Evolutionary conservation across 441 rosid species (phyloP), one percentile per base, ranked within the genome.

Genomic region (Populus hybrid): DNA sequence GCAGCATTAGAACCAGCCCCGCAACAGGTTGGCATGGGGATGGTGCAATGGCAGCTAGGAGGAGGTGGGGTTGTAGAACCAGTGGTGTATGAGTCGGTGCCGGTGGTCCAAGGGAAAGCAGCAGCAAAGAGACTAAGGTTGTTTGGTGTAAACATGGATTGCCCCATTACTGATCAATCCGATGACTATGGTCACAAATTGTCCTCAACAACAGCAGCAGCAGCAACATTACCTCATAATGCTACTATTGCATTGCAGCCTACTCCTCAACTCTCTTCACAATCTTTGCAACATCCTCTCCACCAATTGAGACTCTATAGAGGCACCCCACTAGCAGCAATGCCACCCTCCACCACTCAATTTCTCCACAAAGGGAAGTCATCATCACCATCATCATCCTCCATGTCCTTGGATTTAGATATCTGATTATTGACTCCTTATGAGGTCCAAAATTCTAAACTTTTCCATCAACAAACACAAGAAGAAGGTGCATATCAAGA

Each of bases 131-230:
- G 90, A 74, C 74, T 91, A 33, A 88, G 95, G 82, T 83, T 91
- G 50, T 91, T 91, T 40, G 95, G 95, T 26, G 95, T 91, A 74
- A 91, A 91, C 88, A 83, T 89, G 92, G 92, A 87, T 16, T 89
- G 92, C 77, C 88, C 90, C 42, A 74, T 61, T 61, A 21, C 14
- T 9, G 65, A 61, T 21, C 65, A 87, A 66, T 79, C 89, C 0
- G 82, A 83, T 26, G 86, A 84, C 50, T 65, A 75, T 70, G 84
- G 72, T 61, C 65, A 23, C 33, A 70, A 75, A 38, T 35, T 83
- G 21, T 66, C 84, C 23, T 76, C 85, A 35, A 45, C 79, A 21
- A 36, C 77, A 29, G 4, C 31, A 24, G 6, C 7, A 29, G 64
- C 64, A n/a, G 10, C 33, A 14, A 16, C 59, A 45, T 20, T 20